phyloP scores from a whole-genome alignment of 176 grass and related monocot species.

The Oryza officinalis region DNA sequence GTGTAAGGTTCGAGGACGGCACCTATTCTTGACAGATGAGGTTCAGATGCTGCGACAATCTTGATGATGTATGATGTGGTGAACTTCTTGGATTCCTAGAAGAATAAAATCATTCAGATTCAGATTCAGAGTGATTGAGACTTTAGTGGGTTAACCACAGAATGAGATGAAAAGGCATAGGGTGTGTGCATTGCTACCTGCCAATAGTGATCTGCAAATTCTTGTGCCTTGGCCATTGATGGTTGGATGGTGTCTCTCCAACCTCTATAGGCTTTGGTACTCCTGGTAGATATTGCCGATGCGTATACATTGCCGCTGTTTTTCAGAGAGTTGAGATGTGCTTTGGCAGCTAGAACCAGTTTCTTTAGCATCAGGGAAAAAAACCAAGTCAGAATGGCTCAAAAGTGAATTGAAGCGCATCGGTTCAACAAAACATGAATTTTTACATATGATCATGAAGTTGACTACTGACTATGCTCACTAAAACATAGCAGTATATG shows the following conservation, averaged over 20 bases:
- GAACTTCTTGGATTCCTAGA: constrained; percentile 12
- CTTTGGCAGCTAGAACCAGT: constrained; percentile 10
- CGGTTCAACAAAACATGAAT: not conserved
- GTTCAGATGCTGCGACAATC: constrained; percentile 5
- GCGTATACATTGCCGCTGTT: not conserved
- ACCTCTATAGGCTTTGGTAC: not conserved
- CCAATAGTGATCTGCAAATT: constrained; percentile 24
- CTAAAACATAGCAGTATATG: not conserved
- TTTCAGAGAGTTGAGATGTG: constrained; percentile 4
- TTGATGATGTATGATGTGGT: not conserved
- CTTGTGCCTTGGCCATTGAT: not conserved
- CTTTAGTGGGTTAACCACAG: not conserved
- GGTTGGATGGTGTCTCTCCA: constrained; percentile 26
- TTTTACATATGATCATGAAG: not conserved
- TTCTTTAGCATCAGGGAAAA: not conserved
- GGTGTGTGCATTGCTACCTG: constrained; percentile 24
- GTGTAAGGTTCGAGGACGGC: constrained; percentile 6
- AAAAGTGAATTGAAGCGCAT: too few relatives aligned
- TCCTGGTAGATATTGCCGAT: not conserved
- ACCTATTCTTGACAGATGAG: constrained; percentile 10
- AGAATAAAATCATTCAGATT: not conserved
- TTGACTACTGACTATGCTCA: not conserved
- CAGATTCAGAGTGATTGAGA: not conserved
- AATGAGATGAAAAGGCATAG: not conserved
- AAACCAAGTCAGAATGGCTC: not conserved